Evolutionary conservation across 2,329 filamentous ascomycete species (phyloP), one percentile per base, ranked within the genome.

Genomic region (Paraphaeosphaeria minitans): DNA sequence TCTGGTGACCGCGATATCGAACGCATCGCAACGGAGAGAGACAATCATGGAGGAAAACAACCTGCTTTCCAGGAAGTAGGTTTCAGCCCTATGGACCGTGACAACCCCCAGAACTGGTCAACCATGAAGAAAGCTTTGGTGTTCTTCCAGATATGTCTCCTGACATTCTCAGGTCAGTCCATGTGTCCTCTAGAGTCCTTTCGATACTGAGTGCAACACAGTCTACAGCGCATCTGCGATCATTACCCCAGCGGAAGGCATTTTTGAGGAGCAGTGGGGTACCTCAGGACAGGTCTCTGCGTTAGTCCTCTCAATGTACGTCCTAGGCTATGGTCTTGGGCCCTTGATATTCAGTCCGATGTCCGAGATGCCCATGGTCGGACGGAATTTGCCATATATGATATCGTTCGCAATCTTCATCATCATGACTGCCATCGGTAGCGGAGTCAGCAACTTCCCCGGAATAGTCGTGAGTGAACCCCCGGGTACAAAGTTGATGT

Each of bases 221-320:
- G 84, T 83, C 10, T 83, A 83, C 61, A 79, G 76, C 56, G 79
- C 77, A 3, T 78, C 77, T 6, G 71, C 78, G 14, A 80, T 86
- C 54, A 85, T 84, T 70, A 65, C 70, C 0, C 67, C 75, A 4
- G 67, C 62, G 4, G 66, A 65, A 19, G 48, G 48, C 9, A 33
- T 49, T 29, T 48, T 49, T 22, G 10, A 19, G 14, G 6, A 41
- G 43, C 27, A 49, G 21, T 57, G 29, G 39, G 77, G 78, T 42
- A 80, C 87, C 46, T 77, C 75, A 33, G 67, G 75, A 31, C 74
- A 82, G 19, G 83, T 93, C 29, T 89, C 88, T 1, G 91, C 91
- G 1, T 74, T 96, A 9, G 92, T 92, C 0, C 79, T 97, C 55
- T 92, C 91, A 0, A 82, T 89, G 1, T 96, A 92, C 69, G 91